Evolutionary conservation across 73 alveolate genomes (phyloP).

Genomic region (Tetrahymena elliotti): DNA sequence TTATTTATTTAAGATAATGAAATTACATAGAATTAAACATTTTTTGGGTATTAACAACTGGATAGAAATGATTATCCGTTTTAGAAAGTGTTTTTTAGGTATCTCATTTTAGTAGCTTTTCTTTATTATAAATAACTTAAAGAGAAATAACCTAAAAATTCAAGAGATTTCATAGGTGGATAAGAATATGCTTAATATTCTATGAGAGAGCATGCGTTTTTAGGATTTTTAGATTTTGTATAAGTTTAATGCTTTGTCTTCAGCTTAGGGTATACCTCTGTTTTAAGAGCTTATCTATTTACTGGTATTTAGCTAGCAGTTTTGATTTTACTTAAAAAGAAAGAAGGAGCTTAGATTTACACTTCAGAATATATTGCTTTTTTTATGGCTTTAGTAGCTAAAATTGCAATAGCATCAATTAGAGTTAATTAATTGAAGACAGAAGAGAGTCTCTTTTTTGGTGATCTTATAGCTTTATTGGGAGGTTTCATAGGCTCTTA

Average conservation of each 20-base stretch:
- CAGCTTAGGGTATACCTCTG: background rate
- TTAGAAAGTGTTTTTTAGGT: background rate
- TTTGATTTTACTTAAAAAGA: background rate
- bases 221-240: background rate
- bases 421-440: background rate
- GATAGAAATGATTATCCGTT: background rate
- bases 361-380: background rate
- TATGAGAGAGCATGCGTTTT: background rate
- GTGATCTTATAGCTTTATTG: background rate
- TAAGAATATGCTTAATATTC: background rate
- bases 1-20: background rate
- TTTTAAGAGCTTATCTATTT: background rate
- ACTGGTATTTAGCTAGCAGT: background rate
- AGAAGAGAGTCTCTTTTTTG: background rate
- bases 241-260: background rate
- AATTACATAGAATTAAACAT: background rate
- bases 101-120: background rate
- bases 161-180: background rate
- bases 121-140: background rate
- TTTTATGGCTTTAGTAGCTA: background rate
- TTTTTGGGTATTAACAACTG: background rate
- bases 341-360: background rate
- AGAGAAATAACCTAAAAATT: background rate
- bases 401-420: background rate
- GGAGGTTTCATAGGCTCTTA: background rate